These are phyloP conservation scores for Seiridium unicorne DNA, from an alignment of 2,329 filamentous ascomycete genomes.

Conservation along the genomic window DNA sequence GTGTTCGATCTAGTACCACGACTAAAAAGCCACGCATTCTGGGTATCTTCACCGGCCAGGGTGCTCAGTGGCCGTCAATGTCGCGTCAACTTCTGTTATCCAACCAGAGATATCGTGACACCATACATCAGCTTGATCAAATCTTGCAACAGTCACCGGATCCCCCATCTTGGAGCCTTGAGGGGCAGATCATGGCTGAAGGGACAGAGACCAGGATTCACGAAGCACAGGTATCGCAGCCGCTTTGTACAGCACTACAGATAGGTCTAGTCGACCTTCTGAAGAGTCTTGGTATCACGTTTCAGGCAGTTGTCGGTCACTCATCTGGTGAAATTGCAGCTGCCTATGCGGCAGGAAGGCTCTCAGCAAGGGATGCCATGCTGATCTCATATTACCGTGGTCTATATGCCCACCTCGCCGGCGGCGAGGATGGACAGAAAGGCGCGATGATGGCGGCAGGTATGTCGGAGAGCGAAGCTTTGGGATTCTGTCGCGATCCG, in stretches of 20 bases:
- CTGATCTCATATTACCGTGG: constrained; percentile 29
- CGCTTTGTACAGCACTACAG: constrained; percentile 53
- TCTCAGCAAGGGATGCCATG: constrained; percentile 26
- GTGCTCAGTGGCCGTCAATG: constrained; percentile 34
- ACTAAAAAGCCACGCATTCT: constrained; percentile 22
- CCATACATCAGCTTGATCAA: constrained; percentile 31
- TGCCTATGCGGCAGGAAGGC: constrained; percentile 26
- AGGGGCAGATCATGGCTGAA: constrained; percentile 30
- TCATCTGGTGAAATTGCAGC: constrained; percentile 30
- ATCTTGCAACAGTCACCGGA: constrained; percentile 19
- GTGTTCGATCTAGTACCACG: constrained; percentile 18
- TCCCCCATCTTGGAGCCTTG: constrained; percentile 31
- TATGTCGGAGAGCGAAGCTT: constrained; percentile 23
- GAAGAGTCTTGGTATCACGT: constrained; percentile 19
- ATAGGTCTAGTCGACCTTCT: constrained; percentile 40
- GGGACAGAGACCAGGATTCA: constrained; percentile 26
- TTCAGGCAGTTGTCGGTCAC: constrained; percentile 29
- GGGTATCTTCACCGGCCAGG: constrained; percentile 34
- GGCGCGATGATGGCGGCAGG: constrained; percentile 27
- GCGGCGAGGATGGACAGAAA: constrained; percentile 17
- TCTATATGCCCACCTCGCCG: constrained; percentile 18
- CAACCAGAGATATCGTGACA: constrained; percentile 28
- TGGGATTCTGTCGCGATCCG: constrained; percentile 17
- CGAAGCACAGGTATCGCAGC: constrained; percentile 43
- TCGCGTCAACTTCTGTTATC: constrained; percentile 25